phyloP scores from a whole-genome alignment of 768 basidiomycete genomes.

The Termitomyces sp. region DNA sequence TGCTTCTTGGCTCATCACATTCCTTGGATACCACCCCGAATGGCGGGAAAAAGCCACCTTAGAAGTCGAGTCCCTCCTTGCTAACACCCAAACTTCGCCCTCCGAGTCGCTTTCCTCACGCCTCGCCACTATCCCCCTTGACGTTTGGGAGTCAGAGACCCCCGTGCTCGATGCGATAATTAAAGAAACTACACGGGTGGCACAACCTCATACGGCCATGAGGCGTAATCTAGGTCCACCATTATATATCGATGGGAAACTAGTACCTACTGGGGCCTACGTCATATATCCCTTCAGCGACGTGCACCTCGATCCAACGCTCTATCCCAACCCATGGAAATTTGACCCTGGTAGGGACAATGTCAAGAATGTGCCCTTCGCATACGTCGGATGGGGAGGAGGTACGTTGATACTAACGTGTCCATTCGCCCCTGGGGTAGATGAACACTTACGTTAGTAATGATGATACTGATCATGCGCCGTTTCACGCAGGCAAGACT shows the following conservation, averaged over 20 bases:
- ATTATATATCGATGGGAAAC: conserved; percentile 60
- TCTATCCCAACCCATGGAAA: conserved; percentile 74
- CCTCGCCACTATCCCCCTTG: conserved; percentile 57
- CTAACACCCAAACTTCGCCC: conserved; percentile 21
- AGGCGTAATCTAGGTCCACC: conserved; percentile 74
- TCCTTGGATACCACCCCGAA: conserved; percentile 58
- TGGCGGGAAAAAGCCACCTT: conserved; percentile 57
- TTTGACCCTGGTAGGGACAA: conserved; percentile 62
- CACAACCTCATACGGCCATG: conserved; percentile 79
- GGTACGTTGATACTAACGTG: conserved; percentile 39
- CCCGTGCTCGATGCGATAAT: conserved; percentile 70
- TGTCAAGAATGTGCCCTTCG: conserved; percentile 39
- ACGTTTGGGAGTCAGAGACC: conserved; percentile 64
- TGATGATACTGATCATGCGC: conserved; percentile 6
- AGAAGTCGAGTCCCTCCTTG: conserved; percentile 56
- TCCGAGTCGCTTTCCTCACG: conserved; percentile 32
- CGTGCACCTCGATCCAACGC: conserved; percentile 64
- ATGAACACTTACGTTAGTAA: conserved; percentile 4
- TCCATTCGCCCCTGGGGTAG: conserved; percentile 2
- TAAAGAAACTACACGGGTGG: conserved; percentile 70
- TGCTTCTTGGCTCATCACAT: conserved; percentile 73
- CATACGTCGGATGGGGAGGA: conserved; percentile 76
- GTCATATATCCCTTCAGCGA: conserved; percentile 78
- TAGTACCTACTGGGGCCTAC: conserved; percentile 68
- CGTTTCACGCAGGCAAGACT: conserved; percentile 47